phyloP scores from a whole-genome alignment of 2,329 filamentous ascomycete genomes.

The Diaporthe humulicola region DNA sequence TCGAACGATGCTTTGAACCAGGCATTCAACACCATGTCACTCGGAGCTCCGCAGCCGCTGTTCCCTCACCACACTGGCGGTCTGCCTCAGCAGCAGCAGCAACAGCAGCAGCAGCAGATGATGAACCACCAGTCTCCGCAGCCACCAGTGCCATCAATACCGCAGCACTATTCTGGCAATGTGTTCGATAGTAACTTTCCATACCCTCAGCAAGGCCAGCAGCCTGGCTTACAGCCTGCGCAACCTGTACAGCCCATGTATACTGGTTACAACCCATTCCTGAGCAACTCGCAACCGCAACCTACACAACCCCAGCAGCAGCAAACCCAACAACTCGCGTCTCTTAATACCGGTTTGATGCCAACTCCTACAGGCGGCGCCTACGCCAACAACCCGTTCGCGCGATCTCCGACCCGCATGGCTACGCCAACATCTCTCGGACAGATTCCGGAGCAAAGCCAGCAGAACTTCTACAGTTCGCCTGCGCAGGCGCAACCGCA shows the following conservation, averaged over 20 bases:
- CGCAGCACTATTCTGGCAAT: slow-evolving; percentile 55
- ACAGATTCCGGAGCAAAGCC: slow-evolving; percentile 66
- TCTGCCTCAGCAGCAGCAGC: slow-evolving; percentile 58
- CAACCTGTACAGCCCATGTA: slow-evolving; percentile 53
- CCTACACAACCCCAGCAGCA: slow-evolving; percentile 48
- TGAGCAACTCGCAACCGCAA: slow-evolving; percentile 53
- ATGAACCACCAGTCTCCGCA: slow-evolving; percentile 60
- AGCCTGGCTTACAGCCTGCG: slow-evolving; percentile 43
- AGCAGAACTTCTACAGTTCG: slow-evolving; percentile 56
- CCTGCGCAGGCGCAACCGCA: slow-evolving; percentile 41
- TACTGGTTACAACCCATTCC: slow-evolving; percentile 67
- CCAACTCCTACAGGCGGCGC: slow-evolving; percentile 43
- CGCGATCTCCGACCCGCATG: slow-evolving; percentile 63
- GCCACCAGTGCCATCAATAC: slow-evolving; percentile 56
- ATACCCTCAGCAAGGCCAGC: slow-evolving; percentile 49
- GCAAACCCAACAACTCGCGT: slow-evolving; percentile 52
- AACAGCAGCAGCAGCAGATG: slow-evolving; percentile 56
- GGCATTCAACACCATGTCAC: slow-evolving; percentile 81
- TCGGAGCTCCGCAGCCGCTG: slow-evolving; percentile 68
- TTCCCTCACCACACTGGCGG: slow-evolving; percentile 85
- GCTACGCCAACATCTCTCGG: slow-evolving; percentile 61
- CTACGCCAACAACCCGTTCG: slow-evolving; percentile 62
- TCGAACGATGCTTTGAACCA: slow-evolving; percentile 67
- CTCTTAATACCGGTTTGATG: slow-evolving; percentile 52
- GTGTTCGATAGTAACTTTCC: slow-evolving; percentile 58